Evolutionary conservation across 371 early-diverging fungal genomes (phyloP), one percentile per base, ranked within the genome.

Genomic region (Basidiobolus heterosporus): DNA sequence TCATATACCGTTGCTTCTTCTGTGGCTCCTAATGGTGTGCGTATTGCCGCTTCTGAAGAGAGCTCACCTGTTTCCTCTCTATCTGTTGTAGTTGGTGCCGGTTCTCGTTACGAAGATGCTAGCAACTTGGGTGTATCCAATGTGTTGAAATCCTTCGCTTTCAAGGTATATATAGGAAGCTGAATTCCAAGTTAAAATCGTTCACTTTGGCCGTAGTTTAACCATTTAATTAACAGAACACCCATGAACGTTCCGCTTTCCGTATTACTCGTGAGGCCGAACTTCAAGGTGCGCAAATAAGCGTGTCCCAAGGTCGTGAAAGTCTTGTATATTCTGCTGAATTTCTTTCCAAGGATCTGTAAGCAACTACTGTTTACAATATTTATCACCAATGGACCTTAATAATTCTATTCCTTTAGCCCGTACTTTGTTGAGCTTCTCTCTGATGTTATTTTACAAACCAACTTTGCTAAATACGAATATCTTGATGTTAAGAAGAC

Each of bases 241-340:
- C 81, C 53, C 60, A 74, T 50, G 73, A 70, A 47, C 89, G 89
- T 64, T 86, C 84, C 55, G 76, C 85, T 52, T 81, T 88, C 72
- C 86, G 90, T 53, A 75, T 80, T 42, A 67, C 83, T 57, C 88
- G 92, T 56, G 91, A 93, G 64, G 75, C 92, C 50, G 92, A 92
- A 74, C 74, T 92, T 51, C 78, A 86, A 51, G 97, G 97, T 55
- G 86, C 83, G 58, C 71, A 76, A 46, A 70, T 93, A 56, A 76
- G 78, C 42, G 71, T 91, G 41, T 63, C 74, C 60, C 69, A 83
- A 45, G 73, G 76, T 46, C 82, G 91, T 46, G 94, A 96, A 65
- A 67, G 77, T 62, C 67, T 91, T 53, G 66, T 82, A 49, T 76
- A 85, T 62, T 76, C 79, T 38, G 85, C 89, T 54, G 84, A 87